phyloP scores from a whole-genome alignment of 306 rosid species.

The Pterocarpus macrocarpus region DNA sequence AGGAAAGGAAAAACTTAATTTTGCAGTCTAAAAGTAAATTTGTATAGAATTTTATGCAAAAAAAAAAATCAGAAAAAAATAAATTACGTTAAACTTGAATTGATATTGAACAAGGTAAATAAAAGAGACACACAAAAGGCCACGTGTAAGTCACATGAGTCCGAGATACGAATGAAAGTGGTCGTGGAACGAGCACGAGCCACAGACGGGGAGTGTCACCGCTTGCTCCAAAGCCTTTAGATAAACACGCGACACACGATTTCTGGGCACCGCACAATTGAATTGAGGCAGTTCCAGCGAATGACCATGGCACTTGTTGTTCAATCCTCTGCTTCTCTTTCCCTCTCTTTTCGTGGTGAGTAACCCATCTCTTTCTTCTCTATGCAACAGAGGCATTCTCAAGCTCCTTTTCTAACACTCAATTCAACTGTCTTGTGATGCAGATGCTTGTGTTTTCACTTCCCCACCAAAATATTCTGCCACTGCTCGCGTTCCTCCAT shows the following conservation, averaged over 20 bases:
- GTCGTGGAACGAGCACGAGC: conserved; percentile 3
- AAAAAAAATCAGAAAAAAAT: too few relatives aligned
- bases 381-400: not conserved
- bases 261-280: too few relatives aligned
- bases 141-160: conserved; percentile 37
- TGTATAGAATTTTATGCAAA: too few relatives aligned
- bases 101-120: not conserved
- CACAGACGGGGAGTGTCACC: not conserved
- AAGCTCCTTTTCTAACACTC: not conserved
- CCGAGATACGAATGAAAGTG: conserved; percentile 25
- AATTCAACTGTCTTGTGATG: conserved; percentile 18
- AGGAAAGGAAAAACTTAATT: too few relatives aligned
- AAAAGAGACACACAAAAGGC: conserved; percentile 18
- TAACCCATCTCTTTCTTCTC: conserved; percentile 25
- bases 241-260: conserved; percentile 17
- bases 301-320: conserved; percentile 71
- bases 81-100: too few relatives aligned
- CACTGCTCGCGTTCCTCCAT: conserved; percentile 51
- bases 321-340: conserved; percentile 73
- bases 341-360: conserved; percentile 64
- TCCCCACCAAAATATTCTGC: conserved; percentile 51
- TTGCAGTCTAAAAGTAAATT: too few relatives aligned
- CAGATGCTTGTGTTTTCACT: conserved; percentile 64
- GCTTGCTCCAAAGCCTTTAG: conserved; percentile 22
- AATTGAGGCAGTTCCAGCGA: not conserved